Evolutionary conservation across 345 rosid species (phyloP).

Genomic region (Kernera saxatilis): DNA sequence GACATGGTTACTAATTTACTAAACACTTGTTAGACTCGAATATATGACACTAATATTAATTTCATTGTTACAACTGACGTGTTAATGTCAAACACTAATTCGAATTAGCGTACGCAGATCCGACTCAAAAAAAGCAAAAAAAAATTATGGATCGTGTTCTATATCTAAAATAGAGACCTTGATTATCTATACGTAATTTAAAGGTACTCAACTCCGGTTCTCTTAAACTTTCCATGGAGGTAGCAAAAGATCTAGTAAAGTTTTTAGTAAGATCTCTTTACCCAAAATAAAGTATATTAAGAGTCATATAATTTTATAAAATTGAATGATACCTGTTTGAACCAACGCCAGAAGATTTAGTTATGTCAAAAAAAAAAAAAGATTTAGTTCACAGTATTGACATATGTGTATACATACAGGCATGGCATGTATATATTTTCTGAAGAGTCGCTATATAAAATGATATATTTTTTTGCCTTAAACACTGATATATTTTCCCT

Average conservation of each 20-base stretch:
- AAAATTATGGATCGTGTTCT: too few relatives aligned
- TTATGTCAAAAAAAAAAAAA: too few relatives aligned
- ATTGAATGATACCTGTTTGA: background rate
- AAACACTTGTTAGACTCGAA: too few relatives aligned
- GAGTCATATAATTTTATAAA: background rate
- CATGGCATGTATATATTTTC: background rate
- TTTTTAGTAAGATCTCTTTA: background rate
- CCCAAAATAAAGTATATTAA: background rate
- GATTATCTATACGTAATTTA: too few relatives aligned
- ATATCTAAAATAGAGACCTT: too few relatives aligned
- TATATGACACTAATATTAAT: too few relatives aligned
- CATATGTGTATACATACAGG: background rate
- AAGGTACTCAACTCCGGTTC: background rate
- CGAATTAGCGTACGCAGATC: too few relatives aligned
- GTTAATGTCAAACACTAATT: too few relatives aligned
- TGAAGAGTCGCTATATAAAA: background rate
- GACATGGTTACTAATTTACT: too few relatives aligned
- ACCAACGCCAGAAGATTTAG: background rate
- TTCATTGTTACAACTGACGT: too few relatives aligned
- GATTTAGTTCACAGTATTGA: background rate
- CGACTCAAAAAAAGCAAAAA: too few relatives aligned
- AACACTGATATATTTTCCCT: background rate
- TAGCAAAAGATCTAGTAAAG: background rate
- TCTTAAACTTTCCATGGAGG: background rate
- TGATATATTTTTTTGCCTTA: conserved; percentile 1